These are phyloP conservation scores for Pleurotus sapidus DNA, from an alignment of 768 basidiomycete genomes.

Conservation along the genomic window DNA sequence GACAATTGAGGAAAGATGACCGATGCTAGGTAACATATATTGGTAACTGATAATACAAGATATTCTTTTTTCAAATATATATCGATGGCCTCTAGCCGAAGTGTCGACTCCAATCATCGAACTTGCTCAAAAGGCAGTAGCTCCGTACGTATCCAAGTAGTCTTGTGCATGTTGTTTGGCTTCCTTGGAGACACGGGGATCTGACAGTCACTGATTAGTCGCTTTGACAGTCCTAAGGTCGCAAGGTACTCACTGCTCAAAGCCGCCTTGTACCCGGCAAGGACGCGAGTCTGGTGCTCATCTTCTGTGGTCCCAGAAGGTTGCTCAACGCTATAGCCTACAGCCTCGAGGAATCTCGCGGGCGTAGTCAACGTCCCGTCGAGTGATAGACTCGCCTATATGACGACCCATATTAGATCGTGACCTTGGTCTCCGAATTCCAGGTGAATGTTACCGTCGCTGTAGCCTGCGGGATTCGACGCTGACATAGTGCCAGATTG, in stretches of 20 bases:
- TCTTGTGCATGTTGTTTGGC: constrained; percentile 48
- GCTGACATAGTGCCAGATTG: neutral
- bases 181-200: constrained; percentile 42
- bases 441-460: constrained; percentile 31
- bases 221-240: constrained; percentile 2
- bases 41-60: too few species aligned
- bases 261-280: constrained; percentile 57
- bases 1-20: too few species aligned
- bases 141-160: constrained; percentile 29
- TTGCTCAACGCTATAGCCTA: constrained; percentile 31
- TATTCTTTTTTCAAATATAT: too few species aligned
- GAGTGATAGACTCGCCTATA: constrained; percentile 42
- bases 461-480: constrained; percentile 26
- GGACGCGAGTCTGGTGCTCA: constrained; percentile 43
- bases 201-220: constrained; percentile 20
- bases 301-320: constrained; percentile 21
- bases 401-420: too few species aligned
- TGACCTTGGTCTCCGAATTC: neutral
- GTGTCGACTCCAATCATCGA: neutral
- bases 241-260: constrained; percentile 35
- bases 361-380: constrained; percentile 51
- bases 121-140: neutral
- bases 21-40: too few species aligned
- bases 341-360: constrained; percentile 48
- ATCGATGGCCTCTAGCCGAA: too few species aligned